A percentile compares a stretch with the other conserved stretches of the same genome.
Conservation (phyloP, 345 rosid species). For the Erodium maritimum region DNA sequence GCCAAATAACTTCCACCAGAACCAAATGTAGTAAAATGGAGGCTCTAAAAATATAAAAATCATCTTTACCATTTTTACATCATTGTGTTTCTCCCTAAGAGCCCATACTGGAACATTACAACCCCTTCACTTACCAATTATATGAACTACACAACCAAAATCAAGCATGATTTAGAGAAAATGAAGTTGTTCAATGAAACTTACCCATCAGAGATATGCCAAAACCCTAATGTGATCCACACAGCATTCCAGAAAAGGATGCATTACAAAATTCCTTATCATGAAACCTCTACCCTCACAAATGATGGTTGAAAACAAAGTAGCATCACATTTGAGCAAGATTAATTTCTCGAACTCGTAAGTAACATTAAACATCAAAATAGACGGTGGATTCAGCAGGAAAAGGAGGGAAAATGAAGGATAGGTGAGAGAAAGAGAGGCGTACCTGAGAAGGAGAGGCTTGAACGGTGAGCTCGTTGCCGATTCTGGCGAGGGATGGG, state of each 20-base stretch:
- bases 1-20: not conserved
- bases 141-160: not conserved
- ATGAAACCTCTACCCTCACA: not conserved
- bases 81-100: not conserved
- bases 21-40: too few relatives aligned
- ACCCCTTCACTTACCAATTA: not conserved
- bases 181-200: not conserved
- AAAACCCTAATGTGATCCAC: not conserved
- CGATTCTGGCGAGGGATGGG: conserved; percentile 68
- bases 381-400: not conserved
- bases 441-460: conserved; percentile 63
- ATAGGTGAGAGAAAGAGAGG: not conserved
- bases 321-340: not conserved
- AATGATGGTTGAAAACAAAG: not conserved
- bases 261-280: not conserved
- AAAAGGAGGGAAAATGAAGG: not conserved
- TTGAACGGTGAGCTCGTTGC: conserved; percentile 75
- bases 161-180: not conserved
- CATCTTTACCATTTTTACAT: not conserved
- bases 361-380: not conserved
- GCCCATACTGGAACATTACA: not conserved
- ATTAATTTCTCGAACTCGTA: too few relatives aligned
- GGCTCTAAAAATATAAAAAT: too few relatives aligned
- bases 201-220: not conserved
- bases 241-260: not conserved